Conservation (phyloP, 2,329 filamentous ascomycete genomes). For the Teratosphaeria epicoccoides region DNA sequence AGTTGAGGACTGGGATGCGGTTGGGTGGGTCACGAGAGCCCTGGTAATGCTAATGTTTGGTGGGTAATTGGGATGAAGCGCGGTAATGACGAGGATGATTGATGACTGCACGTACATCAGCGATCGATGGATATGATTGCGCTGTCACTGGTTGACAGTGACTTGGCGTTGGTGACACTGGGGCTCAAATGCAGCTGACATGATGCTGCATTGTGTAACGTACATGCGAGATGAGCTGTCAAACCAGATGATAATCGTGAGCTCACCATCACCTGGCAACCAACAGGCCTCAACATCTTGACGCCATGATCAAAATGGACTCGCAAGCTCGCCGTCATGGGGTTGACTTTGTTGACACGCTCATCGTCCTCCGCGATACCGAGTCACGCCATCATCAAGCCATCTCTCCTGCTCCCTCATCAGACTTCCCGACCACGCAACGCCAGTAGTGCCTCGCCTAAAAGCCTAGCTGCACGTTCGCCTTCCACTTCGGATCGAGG, state of each 20-base stretch:
- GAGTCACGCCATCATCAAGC: background rate
- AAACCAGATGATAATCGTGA: background rate
- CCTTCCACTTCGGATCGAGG: slow-evolving; percentile 21
- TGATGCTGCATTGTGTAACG: background rate
- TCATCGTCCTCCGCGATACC: background rate
- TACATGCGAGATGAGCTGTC: background rate
- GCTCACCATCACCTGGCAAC: background rate
- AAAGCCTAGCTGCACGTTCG: slow-evolving; percentile 18
- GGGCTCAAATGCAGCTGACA: background rate
- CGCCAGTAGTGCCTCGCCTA: slow-evolving; percentile 6
- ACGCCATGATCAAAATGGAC: background rate
- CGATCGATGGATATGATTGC: background rate
- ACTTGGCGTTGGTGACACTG: background rate
- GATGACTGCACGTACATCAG: background rate
- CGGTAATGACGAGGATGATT: background rate
- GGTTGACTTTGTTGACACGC: too few relatives aligned
- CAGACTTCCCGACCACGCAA: background rate
- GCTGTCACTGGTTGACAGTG: background rate
- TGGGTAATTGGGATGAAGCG: background rate
- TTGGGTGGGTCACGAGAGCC: background rate
- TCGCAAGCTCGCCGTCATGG: background rate
- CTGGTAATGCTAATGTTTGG: background rate
- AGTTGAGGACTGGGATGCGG: background rate
- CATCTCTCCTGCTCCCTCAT: background rate
- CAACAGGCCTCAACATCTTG: background rate